These are phyloP conservation scores for Carex cristatella DNA, from an alignment of 176 grass and related monocot species.

Conservation along the genomic window DNA sequence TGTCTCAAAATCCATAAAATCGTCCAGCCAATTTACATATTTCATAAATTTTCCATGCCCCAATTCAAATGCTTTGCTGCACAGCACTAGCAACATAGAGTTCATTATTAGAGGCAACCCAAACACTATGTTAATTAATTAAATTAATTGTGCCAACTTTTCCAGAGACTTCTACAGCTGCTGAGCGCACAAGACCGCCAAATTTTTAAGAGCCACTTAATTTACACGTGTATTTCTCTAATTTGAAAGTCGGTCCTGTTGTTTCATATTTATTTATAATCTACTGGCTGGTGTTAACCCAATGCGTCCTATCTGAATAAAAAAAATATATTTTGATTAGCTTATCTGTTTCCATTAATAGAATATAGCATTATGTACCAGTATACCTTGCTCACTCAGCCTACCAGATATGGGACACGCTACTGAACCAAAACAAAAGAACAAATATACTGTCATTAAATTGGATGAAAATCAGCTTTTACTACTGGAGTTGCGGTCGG, in stretches of 20 bases:
- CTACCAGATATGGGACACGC: neutral
- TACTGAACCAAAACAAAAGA: neutral
- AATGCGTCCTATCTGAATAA: neutral
- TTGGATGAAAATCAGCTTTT: neutral
- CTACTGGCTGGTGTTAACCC: slow-evolving; percentile 12
- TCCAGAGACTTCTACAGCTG: slow-evolving; percentile 19
- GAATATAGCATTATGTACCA: neutral
- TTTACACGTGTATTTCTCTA: neutral
- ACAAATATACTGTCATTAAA: neutral
- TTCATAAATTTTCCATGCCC: too few relatives aligned
- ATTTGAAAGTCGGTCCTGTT: slow-evolving; percentile 16
- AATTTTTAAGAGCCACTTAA: slow-evolving; percentile 7
- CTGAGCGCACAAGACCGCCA: slow-evolving; percentile 28
- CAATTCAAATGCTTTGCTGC: too few relatives aligned
- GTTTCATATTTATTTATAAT: neutral
- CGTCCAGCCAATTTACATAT: too few relatives aligned
- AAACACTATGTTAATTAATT: slow-evolving; percentile 2
- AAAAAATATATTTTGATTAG: neutral
- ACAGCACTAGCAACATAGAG: neutral
- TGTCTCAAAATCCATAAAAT: too few relatives aligned
- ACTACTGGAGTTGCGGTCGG: neutral
- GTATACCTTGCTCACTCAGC: neutral
- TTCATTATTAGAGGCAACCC: neutral
- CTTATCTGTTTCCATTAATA: neutral
- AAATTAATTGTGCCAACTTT: slow-evolving; percentile 10